phyloP scores from a whole-genome alignment of 768 basidiomycete species.

The Sistotremastrum suecicum region DNA sequence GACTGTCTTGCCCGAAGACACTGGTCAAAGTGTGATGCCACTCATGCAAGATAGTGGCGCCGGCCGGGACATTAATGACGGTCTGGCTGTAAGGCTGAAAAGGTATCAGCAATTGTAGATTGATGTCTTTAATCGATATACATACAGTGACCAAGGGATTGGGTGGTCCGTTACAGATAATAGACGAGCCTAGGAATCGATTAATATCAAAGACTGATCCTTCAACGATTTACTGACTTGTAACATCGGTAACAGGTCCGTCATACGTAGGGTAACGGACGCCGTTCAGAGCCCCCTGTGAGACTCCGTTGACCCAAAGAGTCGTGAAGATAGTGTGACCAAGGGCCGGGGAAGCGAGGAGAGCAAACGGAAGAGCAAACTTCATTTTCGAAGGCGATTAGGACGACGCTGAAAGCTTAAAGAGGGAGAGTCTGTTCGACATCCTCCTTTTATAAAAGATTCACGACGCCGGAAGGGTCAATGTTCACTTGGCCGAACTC shows the following conservation, averaged over 20 bases:
- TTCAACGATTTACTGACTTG: conserved; percentile 1
- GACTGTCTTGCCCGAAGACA: conserved; percentile 7
- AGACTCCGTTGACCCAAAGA: conserved; percentile 9
- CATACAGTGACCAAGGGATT: conserved; percentile 9
- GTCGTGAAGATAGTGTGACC: conserved; percentile 17
- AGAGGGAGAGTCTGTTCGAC: no score
- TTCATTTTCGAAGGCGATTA: conserved; percentile 7
- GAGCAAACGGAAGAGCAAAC: conserved; percentile 5
- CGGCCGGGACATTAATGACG: conserved; percentile 15
- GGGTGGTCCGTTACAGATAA: conserved; percentile 15
- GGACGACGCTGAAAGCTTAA: background rate
- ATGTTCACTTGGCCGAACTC: no score
- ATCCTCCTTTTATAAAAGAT: background rate
- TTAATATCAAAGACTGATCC: background rate
- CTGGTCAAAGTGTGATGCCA: conserved; percentile 12
- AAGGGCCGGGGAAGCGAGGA: conserved; percentile 8
- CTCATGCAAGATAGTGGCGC: conserved; percentile 10
- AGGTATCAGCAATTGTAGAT: background rate
- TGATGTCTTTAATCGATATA: background rate
- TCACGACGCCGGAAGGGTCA: no score
- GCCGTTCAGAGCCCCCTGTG: conserved; percentile 6
- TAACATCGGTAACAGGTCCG: conserved; percentile 11
- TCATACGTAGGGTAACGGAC: conserved; percentile 13
- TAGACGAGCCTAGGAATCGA: background rate
- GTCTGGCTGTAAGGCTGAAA: conserved; percentile 7